Evolutionary conservation across 352 stramenopile species (phyloP).

Genomic region (Phytophthora fragariae): DNA sequence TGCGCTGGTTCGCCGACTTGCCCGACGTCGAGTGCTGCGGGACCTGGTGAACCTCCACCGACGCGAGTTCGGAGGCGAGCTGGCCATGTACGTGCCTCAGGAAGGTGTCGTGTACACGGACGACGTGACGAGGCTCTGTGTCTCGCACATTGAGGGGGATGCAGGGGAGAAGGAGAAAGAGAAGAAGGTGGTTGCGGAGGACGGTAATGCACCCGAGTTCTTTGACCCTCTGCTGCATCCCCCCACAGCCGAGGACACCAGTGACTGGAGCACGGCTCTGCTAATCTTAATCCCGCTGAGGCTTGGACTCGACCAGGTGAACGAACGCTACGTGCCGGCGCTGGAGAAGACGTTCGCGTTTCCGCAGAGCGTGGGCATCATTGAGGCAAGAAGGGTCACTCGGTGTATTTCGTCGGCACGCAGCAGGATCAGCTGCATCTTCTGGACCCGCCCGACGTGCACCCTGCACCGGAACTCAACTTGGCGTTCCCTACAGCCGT

Average conservation of each 20-base stretch:
- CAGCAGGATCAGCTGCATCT: constrained; percentile 84
- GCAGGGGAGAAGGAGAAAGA: constrained; percentile 10
- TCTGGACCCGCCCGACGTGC: constrained; percentile 87
- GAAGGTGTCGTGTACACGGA: constrained; percentile 86
- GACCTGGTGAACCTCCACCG: constrained; percentile 85
- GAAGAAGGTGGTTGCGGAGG: background rate
- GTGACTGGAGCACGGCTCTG: constrained; percentile 88
- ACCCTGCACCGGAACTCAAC: constrained; percentile 72
- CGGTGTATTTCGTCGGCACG: constrained; percentile 96
- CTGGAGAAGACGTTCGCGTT: constrained; percentile 88
- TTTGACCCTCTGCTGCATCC: constrained; percentile 89
- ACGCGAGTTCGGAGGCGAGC: constrained; percentile 47
- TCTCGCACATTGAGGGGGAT: constrained; percentile 63
- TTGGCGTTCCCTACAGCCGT: constrained; percentile 77
- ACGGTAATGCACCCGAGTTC: constrained; percentile 47
- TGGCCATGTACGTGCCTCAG: constrained; percentile 86
- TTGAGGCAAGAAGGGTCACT: constrained; percentile 94
- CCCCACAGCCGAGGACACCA: constrained; percentile 48
- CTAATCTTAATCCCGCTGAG: constrained; percentile 93
- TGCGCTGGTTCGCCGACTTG: constrained; percentile 90
- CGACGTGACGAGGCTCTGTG: constrained; percentile 74
- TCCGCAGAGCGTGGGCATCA: constrained; percentile 94
- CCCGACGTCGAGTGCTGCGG: constrained; percentile 77
- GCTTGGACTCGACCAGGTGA: constrained; percentile 91
- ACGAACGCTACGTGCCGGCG: constrained; percentile 80